phyloP scores from a whole-genome alignment of 495 filamentous ascomycete genomes.

The Clavariopsis aquatica region DNA sequence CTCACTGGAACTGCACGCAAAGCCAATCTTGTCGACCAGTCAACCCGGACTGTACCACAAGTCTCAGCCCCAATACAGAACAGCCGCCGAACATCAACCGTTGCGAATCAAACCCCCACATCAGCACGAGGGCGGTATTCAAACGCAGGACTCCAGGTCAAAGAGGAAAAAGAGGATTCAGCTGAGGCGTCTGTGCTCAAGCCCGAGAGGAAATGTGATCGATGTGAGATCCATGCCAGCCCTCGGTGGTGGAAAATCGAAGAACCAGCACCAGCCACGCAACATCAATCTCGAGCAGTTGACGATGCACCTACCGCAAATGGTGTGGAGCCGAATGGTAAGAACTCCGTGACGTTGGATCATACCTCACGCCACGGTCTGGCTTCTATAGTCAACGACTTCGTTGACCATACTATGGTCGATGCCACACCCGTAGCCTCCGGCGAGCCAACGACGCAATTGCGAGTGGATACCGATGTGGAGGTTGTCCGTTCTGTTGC shows the following conservation, averaged over 20 bases:
- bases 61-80: background rate
- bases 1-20: constrained; percentile 90
- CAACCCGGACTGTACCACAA: constrained; percentile 35
- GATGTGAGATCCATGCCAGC: constrained; percentile 61
- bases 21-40: constrained; percentile 65
- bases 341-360: background rate
- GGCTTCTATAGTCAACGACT: constrained; percentile 11
- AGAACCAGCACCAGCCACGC: constrained; percentile 4
- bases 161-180: constrained; percentile 29
- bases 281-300: constrained; percentile 2
- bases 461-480: constrained; percentile 25
- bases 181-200: constrained; percentile 18
- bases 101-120: constrained; percentile 36
- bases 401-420: constrained; percentile 20
- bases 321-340: constrained; percentile 9
- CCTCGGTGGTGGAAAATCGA: constrained; percentile 59
- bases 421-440: constrained; percentile 14
- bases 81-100: constrained; percentile 35
- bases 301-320: constrained; percentile 23
- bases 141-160: constrained; percentile 30
- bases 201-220: constrained; percentile 43
- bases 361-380: constrained; percentile 1
- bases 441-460: constrained; percentile 1
- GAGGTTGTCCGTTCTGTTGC: constrained; percentile 3
- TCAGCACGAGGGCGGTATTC: constrained; percentile 29